phyloP scores from a whole-genome alignment of 345 rosid genomes.

The Eucalyptus pauciflora region DNA sequence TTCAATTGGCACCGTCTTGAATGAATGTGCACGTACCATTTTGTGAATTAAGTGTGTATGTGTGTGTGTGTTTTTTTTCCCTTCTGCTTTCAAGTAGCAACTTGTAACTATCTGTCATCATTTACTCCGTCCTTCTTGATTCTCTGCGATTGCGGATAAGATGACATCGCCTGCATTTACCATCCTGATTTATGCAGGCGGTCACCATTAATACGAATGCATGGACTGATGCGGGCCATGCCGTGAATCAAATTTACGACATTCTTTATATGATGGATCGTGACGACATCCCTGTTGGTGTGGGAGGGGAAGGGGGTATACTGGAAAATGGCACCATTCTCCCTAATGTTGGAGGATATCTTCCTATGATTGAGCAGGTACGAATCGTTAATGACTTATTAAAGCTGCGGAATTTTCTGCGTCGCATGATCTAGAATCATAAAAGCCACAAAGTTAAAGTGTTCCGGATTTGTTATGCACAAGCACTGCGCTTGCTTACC shows the following conservation, averaged over 20 bases:
- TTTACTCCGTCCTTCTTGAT: neutral
- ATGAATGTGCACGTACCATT: neutral
- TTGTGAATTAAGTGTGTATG: neutral
- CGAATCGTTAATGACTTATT: neutral
- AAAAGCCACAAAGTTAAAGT: neutral
- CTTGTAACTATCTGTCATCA: neutral
- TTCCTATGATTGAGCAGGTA: conserved; percentile 92
- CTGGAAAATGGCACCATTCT: conserved; percentile 50
- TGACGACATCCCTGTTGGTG: conserved; percentile 68
- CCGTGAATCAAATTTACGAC: conserved; percentile 82
- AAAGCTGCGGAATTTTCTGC: neutral
- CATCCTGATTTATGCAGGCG: conserved; percentile 31
- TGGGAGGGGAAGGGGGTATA: conserved; percentile 93
- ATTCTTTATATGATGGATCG: conserved; percentile 93
- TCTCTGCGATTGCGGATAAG: neutral
- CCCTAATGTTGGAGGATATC: conserved; percentile 80
- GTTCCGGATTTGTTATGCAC: neutral
- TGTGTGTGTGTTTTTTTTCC: too few species aligned
- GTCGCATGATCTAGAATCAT: neutral
- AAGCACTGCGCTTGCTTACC: neutral
- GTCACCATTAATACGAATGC: conserved; percentile 60
- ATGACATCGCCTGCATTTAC: neutral
- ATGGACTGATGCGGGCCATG: conserved; percentile 86
- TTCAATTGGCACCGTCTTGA: neutral
- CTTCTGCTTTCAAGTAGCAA: neutral